Conservation (phyloP, 106 monocot genomes). For the Narthecium ossifragum region DNA sequence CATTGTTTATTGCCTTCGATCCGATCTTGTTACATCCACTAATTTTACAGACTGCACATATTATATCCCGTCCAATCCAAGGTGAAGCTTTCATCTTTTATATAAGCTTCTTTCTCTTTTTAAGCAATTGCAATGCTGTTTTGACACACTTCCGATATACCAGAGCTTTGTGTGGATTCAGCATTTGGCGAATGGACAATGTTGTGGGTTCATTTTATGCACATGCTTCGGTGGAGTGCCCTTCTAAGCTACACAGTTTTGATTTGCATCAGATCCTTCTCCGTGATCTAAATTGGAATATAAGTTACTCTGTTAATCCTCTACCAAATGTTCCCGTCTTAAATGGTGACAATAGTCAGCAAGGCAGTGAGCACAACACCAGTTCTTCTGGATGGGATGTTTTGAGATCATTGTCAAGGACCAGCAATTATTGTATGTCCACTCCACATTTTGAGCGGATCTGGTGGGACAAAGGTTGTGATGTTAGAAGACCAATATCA, state of each 20-base stretch:
- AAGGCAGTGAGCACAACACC: slow-evolving; percentile 14
- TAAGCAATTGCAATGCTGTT: neutral
- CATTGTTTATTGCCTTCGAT: slow-evolving; percentile 80
- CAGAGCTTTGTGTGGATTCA: slow-evolving; percentile 60
- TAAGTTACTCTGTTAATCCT: slow-evolving; percentile 15
- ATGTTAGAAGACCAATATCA: slow-evolving; percentile 64
- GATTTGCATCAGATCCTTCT: slow-evolving; percentile 80
- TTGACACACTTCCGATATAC: neutral
- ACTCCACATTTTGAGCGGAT: slow-evolving; percentile 97
- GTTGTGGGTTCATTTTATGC: slow-evolving; percentile 68
- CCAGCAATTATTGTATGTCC: slow-evolving; percentile 46
- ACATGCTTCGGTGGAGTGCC: slow-evolving; percentile 50
- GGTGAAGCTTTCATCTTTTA: slow-evolving; percentile 22
- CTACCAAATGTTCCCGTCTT: slow-evolving; percentile 12
- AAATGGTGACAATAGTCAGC: slow-evolving; percentile 13
- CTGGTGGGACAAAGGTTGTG: slow-evolving; percentile 93
- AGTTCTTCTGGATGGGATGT: slow-evolving; percentile 73
- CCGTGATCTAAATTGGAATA: slow-evolving; percentile 31
- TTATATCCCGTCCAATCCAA: slow-evolving; percentile 38
- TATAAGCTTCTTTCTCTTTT: neutral
- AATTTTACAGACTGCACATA: slow-evolving; percentile 70
- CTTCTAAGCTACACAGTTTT: slow-evolving; percentile 32
- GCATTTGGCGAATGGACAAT: slow-evolving; percentile 90
- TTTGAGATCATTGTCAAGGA: slow-evolving; percentile 58
- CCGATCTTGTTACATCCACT: slow-evolving; percentile 81